Conservation (phyloP, 768 basidiomycete species). For the Termitomyces bulborhizus region DNA sequence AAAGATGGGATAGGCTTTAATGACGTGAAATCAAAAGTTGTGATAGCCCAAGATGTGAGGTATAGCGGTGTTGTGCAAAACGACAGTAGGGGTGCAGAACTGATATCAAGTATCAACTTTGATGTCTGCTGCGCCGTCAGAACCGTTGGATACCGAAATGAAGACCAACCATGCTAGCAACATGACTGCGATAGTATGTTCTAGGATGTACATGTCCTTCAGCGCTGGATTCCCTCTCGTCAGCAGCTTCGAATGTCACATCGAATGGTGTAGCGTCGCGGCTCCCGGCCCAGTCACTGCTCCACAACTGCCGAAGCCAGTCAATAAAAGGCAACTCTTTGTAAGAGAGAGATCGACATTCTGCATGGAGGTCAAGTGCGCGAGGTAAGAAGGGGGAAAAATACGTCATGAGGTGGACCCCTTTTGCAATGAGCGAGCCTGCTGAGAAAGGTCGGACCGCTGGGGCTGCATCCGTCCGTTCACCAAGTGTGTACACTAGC, state of each 20-base stretch:
- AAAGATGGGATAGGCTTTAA: neutral
- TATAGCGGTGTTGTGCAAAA: neutral
- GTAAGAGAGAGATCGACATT: slow-evolving; percentile 34
- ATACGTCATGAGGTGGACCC: slow-evolving; percentile 20
- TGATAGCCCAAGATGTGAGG: neutral
- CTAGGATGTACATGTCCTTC: slow-evolving; percentile 24
- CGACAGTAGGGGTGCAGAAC: neutral
- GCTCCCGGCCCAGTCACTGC: slow-evolving; percentile 44
- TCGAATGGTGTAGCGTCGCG: slow-evolving; percentile 42
- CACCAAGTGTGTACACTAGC: neutral
- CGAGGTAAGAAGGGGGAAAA: slow-evolving; percentile 34
- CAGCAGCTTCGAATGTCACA: slow-evolving; percentile 38
- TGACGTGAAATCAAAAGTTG: neutral
- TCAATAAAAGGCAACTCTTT: slow-evolving; percentile 25
- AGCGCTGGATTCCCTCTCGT: slow-evolving; percentile 29
- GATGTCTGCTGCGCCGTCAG: neutral
- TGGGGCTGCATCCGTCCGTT: neutral
- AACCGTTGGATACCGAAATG: too few relatives aligned
- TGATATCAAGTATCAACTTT: neutral
- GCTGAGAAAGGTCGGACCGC: neutral
- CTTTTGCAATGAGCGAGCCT: neutral
- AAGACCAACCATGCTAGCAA: neutral
- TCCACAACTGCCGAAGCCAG: slow-evolving; percentile 33
- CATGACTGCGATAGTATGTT: neutral
- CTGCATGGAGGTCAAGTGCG: slow-evolving; percentile 34